Percentiles rank a stretch among this genome's conserved stretches.
phyloP scores from a whole-genome alignment of 1,284 basidiomycete genomes.

The Microbotryum violaceum region DNA sequence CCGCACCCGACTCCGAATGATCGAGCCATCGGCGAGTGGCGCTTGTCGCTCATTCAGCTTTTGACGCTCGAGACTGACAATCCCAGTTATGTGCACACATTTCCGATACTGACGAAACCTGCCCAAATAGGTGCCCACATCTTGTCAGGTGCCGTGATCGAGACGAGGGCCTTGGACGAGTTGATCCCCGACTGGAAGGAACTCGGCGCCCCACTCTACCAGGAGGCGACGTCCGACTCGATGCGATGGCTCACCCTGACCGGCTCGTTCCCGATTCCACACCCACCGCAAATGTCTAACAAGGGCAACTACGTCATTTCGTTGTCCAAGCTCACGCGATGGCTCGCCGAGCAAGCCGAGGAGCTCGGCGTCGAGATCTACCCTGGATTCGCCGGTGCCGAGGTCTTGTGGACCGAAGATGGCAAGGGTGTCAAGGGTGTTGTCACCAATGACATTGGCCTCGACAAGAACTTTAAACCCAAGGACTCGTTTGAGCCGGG shows the following conservation, averaged over 20 bases:
- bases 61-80: neutral
- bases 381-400: conserved; percentile 88
- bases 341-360: conserved; percentile 84
- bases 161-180: conserved; percentile 84
- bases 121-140: conserved; percentile 71
- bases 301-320: conserved; percentile 90
- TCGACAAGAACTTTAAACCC: conserved; percentile 67
- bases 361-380: conserved; percentile 89
- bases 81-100: neutral
- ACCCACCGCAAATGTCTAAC: conserved; percentile 96
- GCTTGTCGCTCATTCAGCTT: neutral
- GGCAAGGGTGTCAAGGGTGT: conserved; percentile 70
- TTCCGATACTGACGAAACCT: neutral
- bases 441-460: conserved; percentile 87
- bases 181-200: conserved; percentile 81
- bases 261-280: conserved; percentile 73
- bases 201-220: conserved; percentile 57
- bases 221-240: conserved; percentile 66
- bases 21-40: no score
- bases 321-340: conserved; percentile 77
- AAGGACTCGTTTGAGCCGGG: conserved; percentile 92
- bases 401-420: conserved; percentile 64
- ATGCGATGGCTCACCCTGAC: conserved; percentile 83
- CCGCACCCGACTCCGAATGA: no score
- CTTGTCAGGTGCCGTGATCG: conserved; percentile 90